Evolutionary conservation across 495 filamentous ascomycete genomes (phyloP).

Genomic region (Talaromyces stipitatus): DNA sequence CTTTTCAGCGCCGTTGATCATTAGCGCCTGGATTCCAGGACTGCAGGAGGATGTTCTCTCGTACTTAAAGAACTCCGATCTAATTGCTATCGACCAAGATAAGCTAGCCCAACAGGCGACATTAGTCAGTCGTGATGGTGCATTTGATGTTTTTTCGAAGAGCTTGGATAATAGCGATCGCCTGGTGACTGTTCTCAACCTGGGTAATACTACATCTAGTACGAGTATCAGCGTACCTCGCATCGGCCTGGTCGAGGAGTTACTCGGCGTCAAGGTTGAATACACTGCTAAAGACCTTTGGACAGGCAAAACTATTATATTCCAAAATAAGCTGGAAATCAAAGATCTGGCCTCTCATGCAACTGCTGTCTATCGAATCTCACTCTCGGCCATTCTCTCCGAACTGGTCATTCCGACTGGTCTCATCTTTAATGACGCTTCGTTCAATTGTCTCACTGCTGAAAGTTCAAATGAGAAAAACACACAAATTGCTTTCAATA

Average conservation of each 20-base stretch:
- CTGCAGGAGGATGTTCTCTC: slow-evolving; percentile 22
- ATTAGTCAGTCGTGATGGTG: slow-evolving; percentile 25
- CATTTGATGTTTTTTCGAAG: slow-evolving; percentile 25
- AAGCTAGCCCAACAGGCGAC: slow-evolving; percentile 31
- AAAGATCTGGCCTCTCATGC: slow-evolving; percentile 19
- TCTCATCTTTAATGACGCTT: slow-evolving; percentile 26
- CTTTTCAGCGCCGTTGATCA: slow-evolving; percentile 31
- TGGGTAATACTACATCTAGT: slow-evolving; percentile 12
- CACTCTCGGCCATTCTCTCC: slow-evolving; percentile 8
- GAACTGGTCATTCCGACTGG: slow-evolving; percentile 18
- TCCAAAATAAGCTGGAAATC: slow-evolving; percentile 12
- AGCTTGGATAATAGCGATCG: slow-evolving; percentile 23
- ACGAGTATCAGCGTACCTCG: slow-evolving; percentile 12
- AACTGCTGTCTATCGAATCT: slow-evolving; percentile 20
- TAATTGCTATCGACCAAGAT: slow-evolving; percentile 35
- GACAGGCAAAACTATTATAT: slow-evolving; percentile 7
- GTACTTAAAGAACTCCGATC: slow-evolving; percentile 25
- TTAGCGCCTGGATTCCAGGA: slow-evolving; percentile 32
- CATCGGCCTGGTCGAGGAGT: slow-evolving; percentile 14
- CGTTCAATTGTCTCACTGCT: slow-evolving; percentile 23
- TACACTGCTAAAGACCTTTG: slow-evolving; percentile 13
- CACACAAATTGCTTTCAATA: slow-evolving; percentile 11
- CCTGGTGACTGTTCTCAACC: slow-evolving; percentile 25
- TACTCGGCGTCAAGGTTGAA: background rate
- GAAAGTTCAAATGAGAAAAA: background rate